A percentile compares a stretch with the other conserved stretches of the same genome.
Conservation (phyloP, 208 protist genomes). For the Acanthamoeba lenticulata region DNA sequence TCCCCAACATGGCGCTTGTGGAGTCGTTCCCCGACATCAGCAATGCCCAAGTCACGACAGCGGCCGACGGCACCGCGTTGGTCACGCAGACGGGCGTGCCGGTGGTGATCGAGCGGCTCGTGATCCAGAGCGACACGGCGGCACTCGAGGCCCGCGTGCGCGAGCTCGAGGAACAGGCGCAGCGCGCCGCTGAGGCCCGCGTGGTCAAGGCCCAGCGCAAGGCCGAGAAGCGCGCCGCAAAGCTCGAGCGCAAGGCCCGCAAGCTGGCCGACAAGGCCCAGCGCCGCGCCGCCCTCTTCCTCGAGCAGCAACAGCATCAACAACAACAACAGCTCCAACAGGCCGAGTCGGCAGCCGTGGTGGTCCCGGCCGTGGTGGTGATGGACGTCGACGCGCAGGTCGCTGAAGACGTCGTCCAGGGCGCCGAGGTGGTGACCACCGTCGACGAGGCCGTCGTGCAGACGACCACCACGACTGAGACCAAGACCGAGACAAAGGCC, state of each 20-base stretch:
- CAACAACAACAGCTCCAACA: not conserved
- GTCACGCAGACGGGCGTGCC: not conserved
- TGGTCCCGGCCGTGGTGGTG: not conserved
- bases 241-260: constrained; percentile 19
- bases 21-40: not conserved
- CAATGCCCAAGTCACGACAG: not conserved
- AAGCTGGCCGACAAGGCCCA: not conserved
- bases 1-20: not conserved
- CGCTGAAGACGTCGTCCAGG: not conserved
- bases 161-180: not conserved
- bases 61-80: not conserved
- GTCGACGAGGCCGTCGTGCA: not conserved
- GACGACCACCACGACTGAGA: not conserved
- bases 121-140: not conserved
- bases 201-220: not conserved
- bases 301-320: not conserved
- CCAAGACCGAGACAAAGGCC: not conserved
- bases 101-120: constrained; percentile 25
- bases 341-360: not conserved
- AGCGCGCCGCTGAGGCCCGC: not conserved
- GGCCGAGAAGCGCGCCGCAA: not conserved
- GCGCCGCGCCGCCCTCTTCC: not conserved
- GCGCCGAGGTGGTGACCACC: not conserved
- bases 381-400: not conserved
- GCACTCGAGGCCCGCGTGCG: not conserved